A percentile compares a stretch with the other conserved stretches of the same genome.
Conservation (phyloP, 1,139 yeast species). For the Waltiozyma sp. region DNA sequence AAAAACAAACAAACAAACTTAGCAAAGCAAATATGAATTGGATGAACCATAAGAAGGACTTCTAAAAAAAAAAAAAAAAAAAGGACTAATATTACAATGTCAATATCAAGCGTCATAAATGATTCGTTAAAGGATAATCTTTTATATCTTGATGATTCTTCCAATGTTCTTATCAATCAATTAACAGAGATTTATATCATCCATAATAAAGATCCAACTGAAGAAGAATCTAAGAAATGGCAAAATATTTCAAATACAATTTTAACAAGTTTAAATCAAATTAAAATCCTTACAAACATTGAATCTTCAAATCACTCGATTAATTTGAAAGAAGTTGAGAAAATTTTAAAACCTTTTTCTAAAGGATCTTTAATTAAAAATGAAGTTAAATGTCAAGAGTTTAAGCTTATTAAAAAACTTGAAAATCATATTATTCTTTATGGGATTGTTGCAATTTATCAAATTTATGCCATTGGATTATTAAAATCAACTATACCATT, state of each 20-base stretch:
- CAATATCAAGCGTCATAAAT: slow-evolving; percentile 11
- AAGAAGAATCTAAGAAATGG: neutral
- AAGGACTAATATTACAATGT: too few relatives aligned
- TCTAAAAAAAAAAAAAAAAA: too few relatives aligned
- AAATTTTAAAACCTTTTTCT: slow-evolving; percentile 15
- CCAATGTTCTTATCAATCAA: slow-evolving; percentile 1
- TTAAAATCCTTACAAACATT: neutral
- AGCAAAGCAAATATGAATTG: too few relatives aligned
- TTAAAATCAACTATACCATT: slow-evolving; percentile 22
- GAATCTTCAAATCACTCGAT: neutral
- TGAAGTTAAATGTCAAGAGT: slow-evolving; percentile 5
- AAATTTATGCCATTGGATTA: slow-evolving; percentile 19
- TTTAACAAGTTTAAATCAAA: neutral
- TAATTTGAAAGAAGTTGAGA: slow-evolving; percentile 9
- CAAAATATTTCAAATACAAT: neutral
- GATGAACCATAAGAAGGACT: too few relatives aligned
- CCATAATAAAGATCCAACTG: neutral
- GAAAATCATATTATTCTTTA: slow-evolving; percentile 21
- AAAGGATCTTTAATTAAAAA: slow-evolving; percentile 16
- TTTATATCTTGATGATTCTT: slow-evolving; percentile 7
- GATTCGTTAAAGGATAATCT: slow-evolving; percentile 11
- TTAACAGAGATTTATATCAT: neutral
- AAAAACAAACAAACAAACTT: too few relatives aligned
- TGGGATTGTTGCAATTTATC: slow-evolving; percentile 17
- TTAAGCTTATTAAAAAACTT: slow-evolving; percentile 16